Conservation (phyloP, 495 filamentous ascomycete species). For the Hamigera avellanea region DNA sequence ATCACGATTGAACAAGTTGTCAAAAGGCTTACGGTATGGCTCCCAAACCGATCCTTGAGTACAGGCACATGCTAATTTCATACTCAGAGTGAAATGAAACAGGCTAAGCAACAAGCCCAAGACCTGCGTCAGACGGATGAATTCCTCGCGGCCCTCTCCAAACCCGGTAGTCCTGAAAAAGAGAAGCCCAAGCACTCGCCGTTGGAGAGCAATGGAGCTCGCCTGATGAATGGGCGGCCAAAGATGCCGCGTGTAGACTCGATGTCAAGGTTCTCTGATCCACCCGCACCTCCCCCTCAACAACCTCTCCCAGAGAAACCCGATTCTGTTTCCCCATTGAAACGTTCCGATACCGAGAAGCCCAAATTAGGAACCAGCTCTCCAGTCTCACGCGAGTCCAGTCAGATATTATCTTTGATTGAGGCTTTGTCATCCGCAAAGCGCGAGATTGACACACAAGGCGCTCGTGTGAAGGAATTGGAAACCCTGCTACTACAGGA, state of each 20-base stretch:
- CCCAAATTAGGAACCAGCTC: conserved; percentile 47
- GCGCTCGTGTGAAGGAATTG: conserved; percentile 64
- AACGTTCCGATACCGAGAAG: conserved; percentile 64
- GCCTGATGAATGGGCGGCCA: conserved; percentile 32
- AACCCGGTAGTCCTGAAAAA: conserved; percentile 54
- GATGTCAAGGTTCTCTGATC: conserved; percentile 65
- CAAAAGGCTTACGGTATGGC: conserved; percentile 71
- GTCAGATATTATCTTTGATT: conserved; percentile 67
- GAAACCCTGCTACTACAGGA: conserved; percentile 72
- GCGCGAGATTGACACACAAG: conserved; percentile 70
- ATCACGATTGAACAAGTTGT: conserved; percentile 92
- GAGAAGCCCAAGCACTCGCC: conserved; percentile 36
- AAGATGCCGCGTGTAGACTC: conserved; percentile 48
- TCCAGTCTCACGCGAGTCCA: conserved; percentile 52
- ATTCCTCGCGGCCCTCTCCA: conserved; percentile 64
- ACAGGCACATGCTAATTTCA: background rate
- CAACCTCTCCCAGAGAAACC: conserved; percentile 88
- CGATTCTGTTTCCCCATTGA: conserved; percentile 52
- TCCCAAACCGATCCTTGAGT: conserved; percentile 9
- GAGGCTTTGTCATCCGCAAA: conserved; percentile 72
- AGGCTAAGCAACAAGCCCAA: conserved; percentile 73
- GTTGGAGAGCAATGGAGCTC: conserved; percentile 23
- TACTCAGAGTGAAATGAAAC: conserved; percentile 72
- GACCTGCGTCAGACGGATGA: conserved; percentile 73
- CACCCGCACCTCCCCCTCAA: conserved; percentile 82